Percentiles rank a stretch among this genome's conserved stretches.
phyloP scores from a whole-genome alignment of 2,329 filamentous ascomycete species.

The Cladosporium sp. region DNA sequence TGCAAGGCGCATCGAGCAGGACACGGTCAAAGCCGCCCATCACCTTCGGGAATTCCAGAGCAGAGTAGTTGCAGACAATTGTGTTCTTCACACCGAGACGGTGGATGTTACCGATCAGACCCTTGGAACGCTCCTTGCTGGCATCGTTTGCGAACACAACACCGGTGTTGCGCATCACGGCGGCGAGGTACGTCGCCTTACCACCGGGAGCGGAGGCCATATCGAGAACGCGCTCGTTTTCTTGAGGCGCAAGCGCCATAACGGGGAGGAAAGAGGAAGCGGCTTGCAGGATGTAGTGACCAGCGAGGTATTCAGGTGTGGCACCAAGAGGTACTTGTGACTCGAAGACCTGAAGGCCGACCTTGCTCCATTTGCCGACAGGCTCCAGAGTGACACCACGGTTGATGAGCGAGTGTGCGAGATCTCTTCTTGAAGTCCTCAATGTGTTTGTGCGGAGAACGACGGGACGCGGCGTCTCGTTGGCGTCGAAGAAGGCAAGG shows the following conservation, averaged over 20 bases:
- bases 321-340: slow-evolving; percentile 83
- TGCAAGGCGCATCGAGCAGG: slow-evolving; percentile 90
- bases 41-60: slow-evolving; percentile 87
- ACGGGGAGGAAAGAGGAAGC: slow-evolving; percentile 96
- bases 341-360: slow-evolving; percentile 95
- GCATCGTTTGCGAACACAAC: slow-evolving; percentile 95
- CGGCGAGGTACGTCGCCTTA: slow-evolving; percentile 95
- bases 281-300: slow-evolving; percentile 96
- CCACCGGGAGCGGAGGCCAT: slow-evolving; percentile 95
- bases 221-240: slow-evolving; percentile 87
- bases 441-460: slow-evolving; percentile 97
- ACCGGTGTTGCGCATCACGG: slow-evolving; percentile 96
- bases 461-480: slow-evolving; percentile 89
- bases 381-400: slow-evolving; percentile 94
- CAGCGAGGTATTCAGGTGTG: slow-evolving; percentile 94
- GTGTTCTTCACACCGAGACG: slow-evolving; percentile 91
- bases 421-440: slow-evolving; percentile 71
- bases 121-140: slow-evolving; percentile 89
- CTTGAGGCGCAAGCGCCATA: slow-evolving; percentile 93
- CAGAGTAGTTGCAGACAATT: slow-evolving; percentile 93
- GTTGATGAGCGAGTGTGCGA: slow-evolving; percentile 92
- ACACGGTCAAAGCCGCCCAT: slow-evolving; percentile 96
- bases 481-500: slow-evolving; percentile 97
- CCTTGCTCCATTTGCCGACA: slow-evolving; percentile 98
- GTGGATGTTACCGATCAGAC: slow-evolving; percentile 97